Base-by-base conservation (phyloP, 2,329 filamentous ascomycete genomes). In the Sporothrix humicola region DNA sequence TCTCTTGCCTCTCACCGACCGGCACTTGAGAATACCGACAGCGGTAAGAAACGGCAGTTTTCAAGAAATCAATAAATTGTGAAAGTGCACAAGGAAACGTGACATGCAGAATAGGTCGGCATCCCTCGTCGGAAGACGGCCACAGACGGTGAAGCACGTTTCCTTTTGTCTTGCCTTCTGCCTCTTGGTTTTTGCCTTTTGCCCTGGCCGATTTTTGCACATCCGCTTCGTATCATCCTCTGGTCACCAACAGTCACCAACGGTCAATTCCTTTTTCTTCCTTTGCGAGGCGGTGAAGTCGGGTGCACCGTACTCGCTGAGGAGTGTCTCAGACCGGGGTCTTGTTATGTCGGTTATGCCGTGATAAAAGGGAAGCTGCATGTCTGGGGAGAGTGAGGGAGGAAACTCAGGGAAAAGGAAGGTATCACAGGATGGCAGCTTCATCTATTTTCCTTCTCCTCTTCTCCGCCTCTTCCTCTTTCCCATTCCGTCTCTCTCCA, bases 251-350 rank as follows among this genome's bases (percentile, higher is more conserved):
- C 61, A 65, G 61, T 15, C n/a, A 15, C 26, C n/a, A 10, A 9
- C 10, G 20, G 15, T 65, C 61, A 5, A 23, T 42, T 17, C 63
- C 12, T 9, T 9, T 50, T 42, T 31, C 9, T 20, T 6, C 46
- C 23, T 31, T 50, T 20, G 17, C 20, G 63, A 68, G 63, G 63
- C 63, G 61, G 63, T 68, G 63, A 52, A 52, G 31, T 6, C 63
- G 63, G 42, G 63, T 68, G 63, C 48, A 20, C 48, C 65, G n/a
- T 37, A 69, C 65, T 69, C 65, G 65, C 65, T 69, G 65, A 69
- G 23, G 26, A 42, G 17, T 69, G 65, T 69, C 65, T 69, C 65
- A 54, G 65, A 42, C 15, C 46, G 54, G 48, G 65, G 46, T 59
- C 31, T 37, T 37, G 31, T 37, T 37, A 37, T 37, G 31, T 37